Evolutionary conservation across 1,284 basidiomycete species (phyloP).

Genomic region (Fomitopsis palustris): DNA sequence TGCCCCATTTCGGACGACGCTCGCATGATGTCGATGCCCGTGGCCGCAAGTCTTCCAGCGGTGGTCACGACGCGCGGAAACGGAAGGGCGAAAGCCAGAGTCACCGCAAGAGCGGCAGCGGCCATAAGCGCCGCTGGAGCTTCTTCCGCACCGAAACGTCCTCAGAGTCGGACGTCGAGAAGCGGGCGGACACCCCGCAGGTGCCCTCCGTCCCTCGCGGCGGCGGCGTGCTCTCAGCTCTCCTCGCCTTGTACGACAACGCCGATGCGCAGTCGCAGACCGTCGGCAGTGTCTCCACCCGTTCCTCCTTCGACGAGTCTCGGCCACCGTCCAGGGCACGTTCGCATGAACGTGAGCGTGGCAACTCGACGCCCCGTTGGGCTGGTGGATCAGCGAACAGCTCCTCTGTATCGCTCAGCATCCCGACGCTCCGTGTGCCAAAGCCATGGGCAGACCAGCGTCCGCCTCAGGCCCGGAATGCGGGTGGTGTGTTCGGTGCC

Average conservation of each 20-base stretch:
- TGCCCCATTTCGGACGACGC: neutral
- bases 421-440: slow-evolving; percentile 1
- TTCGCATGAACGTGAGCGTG: neutral
- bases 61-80: neutral
- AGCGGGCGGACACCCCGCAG: slow-evolving; percentile 19
- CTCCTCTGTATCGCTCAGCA: neutral
- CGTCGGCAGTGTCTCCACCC: slow-evolving; percentile 14
- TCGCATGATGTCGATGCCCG: slow-evolving; percentile 1
- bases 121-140: slow-evolving; percentile 2
- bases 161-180: slow-evolving; percentile 22
- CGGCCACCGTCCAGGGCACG: slow-evolving; percentile 9
- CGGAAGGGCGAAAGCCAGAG: slow-evolving; percentile 4
- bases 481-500: slow-evolving; percentile 70
- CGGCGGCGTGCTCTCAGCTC: slow-evolving; percentile 48
- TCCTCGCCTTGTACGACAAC: slow-evolving; percentile 51
- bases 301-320: slow-evolving; percentile 22
- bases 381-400: slow-evolving; percentile 5
- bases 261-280: slow-evolving; percentile 6
- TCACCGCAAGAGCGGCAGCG: slow-evolving; percentile 5
- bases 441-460: slow-evolving; percentile 19
- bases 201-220: slow-evolving; percentile 21
- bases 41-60: slow-evolving; percentile 1
- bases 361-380: neutral
- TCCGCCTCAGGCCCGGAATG: slow-evolving; percentile 50
- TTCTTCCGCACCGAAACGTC: slow-evolving; percentile 19